phyloP scores from a whole-genome alignment of 495 filamentous ascomycete species.

The Hypoxylon trugodes region DNA sequence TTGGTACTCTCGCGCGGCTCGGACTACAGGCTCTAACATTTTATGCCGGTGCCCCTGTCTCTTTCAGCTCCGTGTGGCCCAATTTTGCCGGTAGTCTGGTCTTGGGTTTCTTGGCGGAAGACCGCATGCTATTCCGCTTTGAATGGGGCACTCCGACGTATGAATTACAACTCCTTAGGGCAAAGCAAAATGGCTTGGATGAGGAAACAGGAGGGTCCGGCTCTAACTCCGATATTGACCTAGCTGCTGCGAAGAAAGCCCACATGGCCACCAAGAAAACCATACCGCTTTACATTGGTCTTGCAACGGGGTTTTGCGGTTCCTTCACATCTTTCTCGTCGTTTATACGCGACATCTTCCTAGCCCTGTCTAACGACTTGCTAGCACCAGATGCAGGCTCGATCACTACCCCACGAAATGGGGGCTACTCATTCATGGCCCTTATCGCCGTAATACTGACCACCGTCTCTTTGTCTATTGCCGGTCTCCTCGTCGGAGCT shows the following conservation, averaged over 20 bases:
- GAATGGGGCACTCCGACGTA: slow-evolving; percentile 63
- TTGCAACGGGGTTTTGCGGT: slow-evolving; percentile 94
- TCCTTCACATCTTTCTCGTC: slow-evolving; percentile 92
- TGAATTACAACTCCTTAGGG: slow-evolving; percentile 44
- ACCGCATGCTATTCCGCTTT: slow-evolving; percentile 75
- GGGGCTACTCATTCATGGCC: slow-evolving; percentile 85
- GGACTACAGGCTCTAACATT: slow-evolving; percentile 83
- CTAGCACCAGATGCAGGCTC: slow-evolving; percentile 35
- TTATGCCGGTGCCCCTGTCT: slow-evolving; percentile 79
- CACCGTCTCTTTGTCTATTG: slow-evolving; percentile 73
- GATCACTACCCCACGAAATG: slow-evolving; percentile 61
- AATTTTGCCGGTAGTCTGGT: slow-evolving; percentile 86
- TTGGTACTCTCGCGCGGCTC: slow-evolving; percentile 85
- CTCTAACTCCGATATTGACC: slow-evolving; percentile 39
- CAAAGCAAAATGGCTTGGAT: slow-evolving; percentile 41
- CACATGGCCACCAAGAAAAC: slow-evolving; percentile 76
- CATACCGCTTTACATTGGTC: slow-evolving; percentile 88
- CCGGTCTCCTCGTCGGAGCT: slow-evolving; percentile 74
- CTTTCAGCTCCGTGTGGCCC: slow-evolving; percentile 83
- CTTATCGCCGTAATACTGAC: slow-evolving; percentile 72
- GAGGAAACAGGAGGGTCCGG: slow-evolving; percentile 42
- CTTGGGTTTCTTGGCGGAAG: slow-evolving; percentile 88
- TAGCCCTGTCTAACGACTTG: slow-evolving; percentile 82
- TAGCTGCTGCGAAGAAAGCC: slow-evolving; percentile 56
- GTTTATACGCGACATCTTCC: slow-evolving; percentile 85